phyloP scores from a whole-genome alignment of 2,329 filamentous ascomycete genomes.

The Sporothrix curviconia region DNA sequence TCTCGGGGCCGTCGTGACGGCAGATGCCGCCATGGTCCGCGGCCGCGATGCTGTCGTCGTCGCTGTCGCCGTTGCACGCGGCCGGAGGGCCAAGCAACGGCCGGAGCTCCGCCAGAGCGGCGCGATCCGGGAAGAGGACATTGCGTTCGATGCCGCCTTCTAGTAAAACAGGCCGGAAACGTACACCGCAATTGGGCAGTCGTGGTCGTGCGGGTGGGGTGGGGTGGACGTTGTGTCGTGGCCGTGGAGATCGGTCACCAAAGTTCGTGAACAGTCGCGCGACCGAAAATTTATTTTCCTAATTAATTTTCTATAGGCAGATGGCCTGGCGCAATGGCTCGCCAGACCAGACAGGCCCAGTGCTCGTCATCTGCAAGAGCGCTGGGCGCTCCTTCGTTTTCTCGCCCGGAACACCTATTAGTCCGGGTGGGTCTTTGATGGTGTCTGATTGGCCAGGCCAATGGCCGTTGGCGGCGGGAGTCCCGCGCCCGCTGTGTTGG shows the following conservation, averaged over 20 bases:
- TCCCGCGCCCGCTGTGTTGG: background rate
- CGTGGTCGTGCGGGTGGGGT: background rate
- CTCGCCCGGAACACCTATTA: constrained; percentile 10
- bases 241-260: constrained; percentile 1
- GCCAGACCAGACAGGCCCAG: background rate
- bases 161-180: no score
- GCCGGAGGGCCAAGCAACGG: constrained; percentile 35
- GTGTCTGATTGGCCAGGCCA: background rate
- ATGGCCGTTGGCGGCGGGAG: background rate
- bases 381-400: background rate
- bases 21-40: background rate
- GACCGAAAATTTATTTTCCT: constrained; percentile 13
- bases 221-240: background rate
- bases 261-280: constrained; percentile 11
- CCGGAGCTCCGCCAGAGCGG: constrained; percentile 35
- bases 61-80: constrained; percentile 26
- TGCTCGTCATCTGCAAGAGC: background rate
- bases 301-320: constrained; percentile 10
- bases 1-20: background rate
- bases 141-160: constrained; percentile 23
- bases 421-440: constrained; percentile 1
- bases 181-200: no score
- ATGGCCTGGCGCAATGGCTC: background rate
- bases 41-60: background rate
- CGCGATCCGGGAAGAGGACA: constrained; percentile 48